A percentile compares a stretch with the other conserved stretches of the same genome.
Conservation (phyloP, 805 yeast species). For the Starmerella lactis-condensi region DNA sequence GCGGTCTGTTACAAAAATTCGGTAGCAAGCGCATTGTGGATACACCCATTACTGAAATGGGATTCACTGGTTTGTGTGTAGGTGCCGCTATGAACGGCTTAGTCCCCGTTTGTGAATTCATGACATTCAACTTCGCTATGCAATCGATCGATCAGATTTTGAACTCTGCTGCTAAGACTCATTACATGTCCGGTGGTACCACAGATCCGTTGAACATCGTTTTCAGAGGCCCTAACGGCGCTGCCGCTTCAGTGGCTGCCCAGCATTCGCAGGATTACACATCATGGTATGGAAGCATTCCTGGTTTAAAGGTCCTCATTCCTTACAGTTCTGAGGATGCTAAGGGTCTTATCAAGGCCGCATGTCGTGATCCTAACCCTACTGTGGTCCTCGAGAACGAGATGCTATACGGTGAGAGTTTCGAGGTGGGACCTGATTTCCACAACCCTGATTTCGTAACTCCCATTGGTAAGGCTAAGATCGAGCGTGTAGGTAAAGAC, state of each 20-base stretch:
- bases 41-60: conserved; percentile 99
- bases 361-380: conserved; percentile 97
- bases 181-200: conserved; percentile 98
- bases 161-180: conserved; percentile 97
- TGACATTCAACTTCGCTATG: conserved; percentile 99
- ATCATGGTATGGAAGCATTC: conserved; percentile 96
- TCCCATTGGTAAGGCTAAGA: conserved; percentile 90
- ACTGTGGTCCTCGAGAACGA: conserved; percentile 93
- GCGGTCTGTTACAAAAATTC: conserved; percentile 86
- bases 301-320: conserved; percentile 90
- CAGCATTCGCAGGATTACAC: conserved; percentile 97
- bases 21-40: conserved; percentile 87
- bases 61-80: conserved; percentile 85
- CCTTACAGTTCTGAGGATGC: conserved; percentile 94
- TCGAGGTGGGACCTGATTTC: conserved; percentile 78
- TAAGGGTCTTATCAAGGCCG: conserved; percentile 87
- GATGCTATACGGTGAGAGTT: conserved; percentile 77
- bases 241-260: conserved; percentile 99
- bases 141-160: conserved; percentile 97
- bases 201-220: conserved; percentile 84
- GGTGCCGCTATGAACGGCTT: conserved; percentile 95
- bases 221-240: conserved; percentile 99
- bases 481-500: conserved; percentile 86
- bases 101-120: conserved; percentile 93
- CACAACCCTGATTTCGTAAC: conserved; percentile 71